These are phyloP conservation scores for Tillandsia leiboldiana DNA, from an alignment of 176 grass and related monocot genomes.

Conservation along the genomic window DNA sequence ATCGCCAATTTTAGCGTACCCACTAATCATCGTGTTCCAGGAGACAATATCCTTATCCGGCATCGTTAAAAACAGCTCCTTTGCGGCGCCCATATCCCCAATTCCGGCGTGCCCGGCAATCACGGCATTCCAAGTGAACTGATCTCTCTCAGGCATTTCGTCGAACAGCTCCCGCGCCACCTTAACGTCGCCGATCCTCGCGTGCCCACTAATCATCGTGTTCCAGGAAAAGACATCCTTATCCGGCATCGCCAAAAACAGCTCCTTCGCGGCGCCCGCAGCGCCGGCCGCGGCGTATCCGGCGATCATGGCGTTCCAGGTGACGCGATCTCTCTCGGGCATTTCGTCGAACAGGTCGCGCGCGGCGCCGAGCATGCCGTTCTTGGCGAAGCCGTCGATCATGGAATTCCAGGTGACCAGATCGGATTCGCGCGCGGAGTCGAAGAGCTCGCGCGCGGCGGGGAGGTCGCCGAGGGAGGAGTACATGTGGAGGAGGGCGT, in stretches of 20 bases:
- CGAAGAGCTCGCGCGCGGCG: conserved; percentile 11
- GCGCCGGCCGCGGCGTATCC: conserved; percentile 28
- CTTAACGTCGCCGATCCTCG: conserved; percentile 23
- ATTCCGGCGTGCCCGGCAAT: conserved; percentile 17
- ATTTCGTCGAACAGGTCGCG: conserved; percentile 28
- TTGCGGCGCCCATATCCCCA: conserved; percentile 36
- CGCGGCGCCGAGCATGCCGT: conserved; percentile 31
- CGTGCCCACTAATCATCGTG: conserved; percentile 25
- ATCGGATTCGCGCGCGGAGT: conserved; percentile 7
- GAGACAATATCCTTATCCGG: conserved; percentile 40
- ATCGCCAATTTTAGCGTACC: conserved; percentile 25
- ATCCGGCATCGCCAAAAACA: conserved; percentile 19
- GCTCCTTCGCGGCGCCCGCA: conserved; percentile 27
- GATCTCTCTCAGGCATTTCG: conserved; percentile 37
- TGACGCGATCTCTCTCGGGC: conserved; percentile 22
- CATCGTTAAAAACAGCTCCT: conserved; percentile 32
- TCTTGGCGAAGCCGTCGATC: conserved; percentile 31
- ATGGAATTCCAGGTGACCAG: conserved; percentile 63
- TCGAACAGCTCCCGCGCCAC: conserved; percentile 27
- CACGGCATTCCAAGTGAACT: conserved; percentile 50
- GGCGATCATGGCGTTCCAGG: conserved; percentile 42
- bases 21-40: conserved; percentile 54
- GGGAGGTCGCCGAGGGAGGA: conserved; percentile 12
- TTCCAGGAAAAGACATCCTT: conserved; percentile 14
- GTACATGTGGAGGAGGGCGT: conserved; percentile 23